Conservation (phyloP, 257 asterid genomes). For the Solanum dulcamara region DNA sequence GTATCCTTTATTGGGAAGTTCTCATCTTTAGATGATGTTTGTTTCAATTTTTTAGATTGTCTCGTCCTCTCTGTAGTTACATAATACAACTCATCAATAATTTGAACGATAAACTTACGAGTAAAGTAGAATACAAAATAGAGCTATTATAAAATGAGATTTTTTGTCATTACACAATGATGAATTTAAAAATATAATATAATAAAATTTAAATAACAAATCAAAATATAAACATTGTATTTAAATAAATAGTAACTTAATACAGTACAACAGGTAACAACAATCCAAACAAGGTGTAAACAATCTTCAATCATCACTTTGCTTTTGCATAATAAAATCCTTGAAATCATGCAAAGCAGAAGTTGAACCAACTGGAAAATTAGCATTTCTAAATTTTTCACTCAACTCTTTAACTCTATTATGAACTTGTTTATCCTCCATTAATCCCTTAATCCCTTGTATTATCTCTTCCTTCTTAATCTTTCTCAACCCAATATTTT, state of each 20-base stretch:
- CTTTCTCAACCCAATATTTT: conserved; percentile 14
- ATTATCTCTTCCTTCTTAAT: conserved; percentile 36
- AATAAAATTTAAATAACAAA: too few relatives aligned
- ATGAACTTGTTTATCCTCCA: conserved; percentile 43
- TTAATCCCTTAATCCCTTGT: conserved; percentile 32
- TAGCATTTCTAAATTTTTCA: conserved; percentile 21
- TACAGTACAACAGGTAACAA: not conserved
- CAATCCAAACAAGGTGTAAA: not conserved
- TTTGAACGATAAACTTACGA: not conserved
- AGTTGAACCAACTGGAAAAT: conserved; percentile 34
- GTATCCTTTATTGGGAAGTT: not conserved
- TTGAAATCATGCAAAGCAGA: not conserved
- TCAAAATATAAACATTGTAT: not conserved
- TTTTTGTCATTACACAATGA: too few relatives aligned
- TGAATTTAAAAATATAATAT: too few relatives aligned
- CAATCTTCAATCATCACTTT: not conserved
- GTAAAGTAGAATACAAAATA: too few relatives aligned
- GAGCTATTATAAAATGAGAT: not conserved
- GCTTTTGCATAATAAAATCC: not conserved
- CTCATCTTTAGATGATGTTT: not conserved
- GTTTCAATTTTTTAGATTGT: not conserved
- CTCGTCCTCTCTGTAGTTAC: not conserved
- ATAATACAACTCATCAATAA: not conserved
- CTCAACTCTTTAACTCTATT: conserved; percentile 19
- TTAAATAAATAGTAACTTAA: not conserved